These are phyloP conservation scores for Wickerhamomyces sp. DNA, from an alignment of 1,139 yeast species.

Conservation along the genomic window DNA sequence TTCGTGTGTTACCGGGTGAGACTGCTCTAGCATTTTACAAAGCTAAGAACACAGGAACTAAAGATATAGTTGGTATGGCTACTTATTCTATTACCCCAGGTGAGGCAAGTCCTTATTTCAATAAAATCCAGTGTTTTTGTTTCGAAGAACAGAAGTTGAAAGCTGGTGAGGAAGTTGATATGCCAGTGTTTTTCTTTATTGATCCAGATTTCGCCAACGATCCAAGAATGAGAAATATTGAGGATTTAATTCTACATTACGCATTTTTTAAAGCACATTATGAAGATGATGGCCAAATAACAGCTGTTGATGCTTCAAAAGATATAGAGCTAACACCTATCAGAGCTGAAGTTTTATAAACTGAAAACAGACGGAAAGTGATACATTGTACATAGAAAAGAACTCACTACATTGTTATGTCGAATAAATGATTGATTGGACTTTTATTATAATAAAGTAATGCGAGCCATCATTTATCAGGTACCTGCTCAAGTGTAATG, in stretches of 20 bases:
- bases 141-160: conserved; percentile 92
- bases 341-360: conserved; percentile 12
- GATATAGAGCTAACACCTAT: conserved; percentile 20
- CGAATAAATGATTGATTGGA: background rate
- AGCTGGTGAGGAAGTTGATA: conserved; percentile 98
- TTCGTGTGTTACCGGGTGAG: conserved; percentile 92
- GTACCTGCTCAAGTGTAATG: conserved; percentile 15
- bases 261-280: conserved; percentile 71
- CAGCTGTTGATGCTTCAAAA: conserved; percentile 21
- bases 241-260: conserved; percentile 86
- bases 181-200: conserved; percentile 97
- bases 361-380: background rate
- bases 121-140: conserved; percentile 96
- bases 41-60: conserved; percentile 80
- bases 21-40: conserved; percentile 95
- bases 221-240: conserved; percentile 87
- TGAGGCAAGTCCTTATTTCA: conserved; percentile 92
- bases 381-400: background rate
- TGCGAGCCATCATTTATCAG: background rate
- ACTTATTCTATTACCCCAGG: conserved; percentile 96
- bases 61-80: conserved; percentile 97
- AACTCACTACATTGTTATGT: background rate
- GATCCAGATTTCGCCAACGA: conserved; percentile 97
- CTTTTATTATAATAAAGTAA: background rate
- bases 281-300: conserved; percentile 21